A percentile compares a stretch with the other conserved stretches of the same genome.
Conservation (phyloP, 495 filamentous ascomycete genomes). For the Tuber calosporum region DNA sequence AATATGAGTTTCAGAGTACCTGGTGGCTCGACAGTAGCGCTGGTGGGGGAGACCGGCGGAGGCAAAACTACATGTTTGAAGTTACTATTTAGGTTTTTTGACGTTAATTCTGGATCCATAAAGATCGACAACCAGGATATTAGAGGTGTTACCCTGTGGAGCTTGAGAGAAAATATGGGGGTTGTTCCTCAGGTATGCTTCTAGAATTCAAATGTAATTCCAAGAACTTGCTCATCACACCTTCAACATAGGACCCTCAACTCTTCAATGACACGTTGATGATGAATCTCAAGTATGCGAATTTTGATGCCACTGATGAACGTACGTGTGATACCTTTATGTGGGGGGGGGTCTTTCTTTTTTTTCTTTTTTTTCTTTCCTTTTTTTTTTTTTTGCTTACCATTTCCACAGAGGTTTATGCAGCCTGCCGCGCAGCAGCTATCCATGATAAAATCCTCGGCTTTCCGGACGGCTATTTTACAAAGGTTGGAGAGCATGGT, state of each 20-base stretch:
- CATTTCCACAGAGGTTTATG: constrained; percentile 51
- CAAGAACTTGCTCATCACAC: not conserved
- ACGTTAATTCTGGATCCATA: constrained; percentile 57
- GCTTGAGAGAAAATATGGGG: constrained; percentile 60
- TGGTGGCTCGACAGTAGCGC: constrained; percentile 60
- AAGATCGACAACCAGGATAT: constrained; percentile 70
- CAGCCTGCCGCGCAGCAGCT: constrained; percentile 62
- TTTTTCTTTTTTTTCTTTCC: not conserved
- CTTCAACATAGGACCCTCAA: constrained; percentile 49
- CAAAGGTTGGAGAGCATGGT: constrained; percentile 46
- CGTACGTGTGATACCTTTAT: constrained; percentile 21
- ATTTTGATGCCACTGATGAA: constrained; percentile 53
- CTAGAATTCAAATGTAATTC: not conserved
- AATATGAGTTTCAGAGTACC: constrained; percentile 55
- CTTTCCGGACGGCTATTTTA: constrained; percentile 55
- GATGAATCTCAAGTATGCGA: constrained; percentile 65
- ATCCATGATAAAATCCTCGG: constrained; percentile 62
- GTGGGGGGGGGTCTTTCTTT: too few species aligned
- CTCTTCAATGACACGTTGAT: constrained; percentile 69
- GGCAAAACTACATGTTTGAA: constrained; percentile 74
- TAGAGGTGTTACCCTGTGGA: constrained; percentile 57
- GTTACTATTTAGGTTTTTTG: constrained; percentile 64
- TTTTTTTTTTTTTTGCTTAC: constrained; percentile 15
- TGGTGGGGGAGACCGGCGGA: constrained; percentile 69
- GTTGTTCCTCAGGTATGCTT: constrained; percentile 56